Evolutionary conservation across 2,329 filamentous ascomycete species (phyloP).

Genomic region (Ceratocystis papillata): DNA sequence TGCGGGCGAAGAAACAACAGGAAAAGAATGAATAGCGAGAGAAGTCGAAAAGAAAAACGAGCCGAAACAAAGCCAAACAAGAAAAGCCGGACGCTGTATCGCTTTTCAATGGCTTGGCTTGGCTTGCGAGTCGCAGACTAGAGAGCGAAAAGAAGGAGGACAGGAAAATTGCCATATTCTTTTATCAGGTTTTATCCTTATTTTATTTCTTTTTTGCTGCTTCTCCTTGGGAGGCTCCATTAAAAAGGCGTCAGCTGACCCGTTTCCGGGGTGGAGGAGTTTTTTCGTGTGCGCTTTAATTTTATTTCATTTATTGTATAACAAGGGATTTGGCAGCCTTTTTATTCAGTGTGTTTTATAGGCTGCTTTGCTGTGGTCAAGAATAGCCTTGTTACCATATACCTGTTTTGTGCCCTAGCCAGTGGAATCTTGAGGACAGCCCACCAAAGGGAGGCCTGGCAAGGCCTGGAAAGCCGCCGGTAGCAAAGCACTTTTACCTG

Average conservation of each 20-base stretch:
- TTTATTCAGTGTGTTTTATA: too few relatives aligned
- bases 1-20: background rate
- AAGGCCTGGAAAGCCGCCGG: background rate
- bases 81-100: background rate
- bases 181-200: background rate
- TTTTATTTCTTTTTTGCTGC: background rate
- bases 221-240: slow-evolving; percentile 1
- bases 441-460: too few relatives aligned
- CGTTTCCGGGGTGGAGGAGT: background rate
- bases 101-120: slow-evolving; percentile 2
- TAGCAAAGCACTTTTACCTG: background rate
- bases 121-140: background rate
- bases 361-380: background rate
- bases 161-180: background rate
- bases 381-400: background rate
- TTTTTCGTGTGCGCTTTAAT: background rate
- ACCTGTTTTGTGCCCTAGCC: too few relatives aligned
- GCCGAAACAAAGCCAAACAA: background rate
- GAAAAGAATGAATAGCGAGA: background rate
- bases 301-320: slow-evolving; percentile 2
- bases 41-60: background rate
- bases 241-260: slow-evolving; percentile 12
- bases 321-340: background rate
- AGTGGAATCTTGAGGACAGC: too few relatives aligned
- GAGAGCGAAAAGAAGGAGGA: background rate